phyloP scores from a whole-genome alignment of 1,284 basidiomycete genomes.

The Mycosarcoma maydis region DNA sequence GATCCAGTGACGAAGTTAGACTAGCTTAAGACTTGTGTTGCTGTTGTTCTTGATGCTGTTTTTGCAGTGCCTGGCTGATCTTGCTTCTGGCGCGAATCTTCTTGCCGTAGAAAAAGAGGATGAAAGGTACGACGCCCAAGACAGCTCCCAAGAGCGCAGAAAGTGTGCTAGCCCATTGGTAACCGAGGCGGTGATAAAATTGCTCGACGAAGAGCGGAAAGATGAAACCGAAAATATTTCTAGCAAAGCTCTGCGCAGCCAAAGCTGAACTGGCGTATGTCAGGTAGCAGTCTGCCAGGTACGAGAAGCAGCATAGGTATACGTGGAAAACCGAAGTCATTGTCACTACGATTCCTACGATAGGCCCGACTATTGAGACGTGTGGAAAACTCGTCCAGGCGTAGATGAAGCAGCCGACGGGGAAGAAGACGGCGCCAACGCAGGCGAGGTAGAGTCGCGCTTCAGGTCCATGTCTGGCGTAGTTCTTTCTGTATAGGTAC shows the following conservation, averaged over 20 bases:
- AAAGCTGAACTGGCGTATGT: slow-evolving; percentile 80
- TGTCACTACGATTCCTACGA: slow-evolving; percentile 64
- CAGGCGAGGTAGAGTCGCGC: slow-evolving; percentile 69
- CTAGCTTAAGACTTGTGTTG: too few relatives aligned
- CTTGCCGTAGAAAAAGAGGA: slow-evolving; percentile 75
- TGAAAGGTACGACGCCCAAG: slow-evolving; percentile 75
- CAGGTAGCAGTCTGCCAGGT: slow-evolving; percentile 69
- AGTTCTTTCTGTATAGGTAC: slow-evolving; percentile 32
- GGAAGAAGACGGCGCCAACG: slow-evolving; percentile 47
- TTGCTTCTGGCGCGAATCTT: slow-evolving; percentile 74
- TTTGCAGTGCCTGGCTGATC: slow-evolving; percentile 67
- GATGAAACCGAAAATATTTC: slow-evolving; percentile 68
- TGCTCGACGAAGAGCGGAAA: slow-evolving; percentile 52
- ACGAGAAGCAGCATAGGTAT: slow-evolving; percentile 70
- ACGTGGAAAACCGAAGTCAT: slow-evolving; percentile 60
- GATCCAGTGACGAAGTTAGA: too few relatives aligned
- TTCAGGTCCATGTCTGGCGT: slow-evolving; percentile 67
- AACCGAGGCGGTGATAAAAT: slow-evolving; percentile 74
- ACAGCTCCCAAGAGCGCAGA: slow-evolving; percentile 73
- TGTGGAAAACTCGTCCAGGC: slow-evolving; percentile 65
- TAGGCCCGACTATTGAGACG: slow-evolving; percentile 49
- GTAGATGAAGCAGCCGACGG: slow-evolving; percentile 57
- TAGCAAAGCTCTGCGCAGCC: slow-evolving; percentile 78
- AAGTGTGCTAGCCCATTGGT: slow-evolving; percentile 78
- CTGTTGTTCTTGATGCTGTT: slow-evolving; percentile 11